Conservation (phyloP, 176 grass and related monocot genomes). For the Cymbopogon citratus region DNA sequence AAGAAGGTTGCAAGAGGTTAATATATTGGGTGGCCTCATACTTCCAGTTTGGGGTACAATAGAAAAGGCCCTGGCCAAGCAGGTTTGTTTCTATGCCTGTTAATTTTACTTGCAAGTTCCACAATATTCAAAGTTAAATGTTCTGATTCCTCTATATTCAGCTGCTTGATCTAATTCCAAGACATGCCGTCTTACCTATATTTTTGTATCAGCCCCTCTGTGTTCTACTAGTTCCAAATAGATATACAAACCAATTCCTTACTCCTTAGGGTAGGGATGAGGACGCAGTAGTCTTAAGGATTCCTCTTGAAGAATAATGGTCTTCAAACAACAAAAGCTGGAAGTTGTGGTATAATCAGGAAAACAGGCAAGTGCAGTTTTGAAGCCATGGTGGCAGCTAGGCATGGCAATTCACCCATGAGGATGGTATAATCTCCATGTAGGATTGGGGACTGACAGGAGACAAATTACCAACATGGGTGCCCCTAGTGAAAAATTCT, state of each 20-base stretch:
- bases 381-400: not conserved
- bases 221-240: conserved; percentile 10
- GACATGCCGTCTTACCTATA: not conserved
- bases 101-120: not conserved
- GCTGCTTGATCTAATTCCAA: not conserved
- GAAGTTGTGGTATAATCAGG: not conserved
- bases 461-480: not conserved
- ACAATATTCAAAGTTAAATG: not conserved
- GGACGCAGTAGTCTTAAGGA: not conserved
- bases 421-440: not conserved
- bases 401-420: not conserved
- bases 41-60: conserved; percentile 91
- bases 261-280: not conserved
- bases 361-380: not conserved
- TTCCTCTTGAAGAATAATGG: not conserved
- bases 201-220: not conserved
- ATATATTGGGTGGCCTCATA: conserved; percentile 94
- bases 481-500: not conserved
- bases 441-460: not conserved
- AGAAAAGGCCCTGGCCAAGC: conserved; percentile 86
- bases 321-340: not conserved
- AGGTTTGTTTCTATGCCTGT: conserved; percentile 47
- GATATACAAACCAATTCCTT: not conserved
- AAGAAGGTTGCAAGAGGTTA: conserved; percentile 87
- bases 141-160: conserved; percentile 5